Conservation (phyloP, 2,329 filamentous ascomycete species). For the Cercospora sp. region DNA sequence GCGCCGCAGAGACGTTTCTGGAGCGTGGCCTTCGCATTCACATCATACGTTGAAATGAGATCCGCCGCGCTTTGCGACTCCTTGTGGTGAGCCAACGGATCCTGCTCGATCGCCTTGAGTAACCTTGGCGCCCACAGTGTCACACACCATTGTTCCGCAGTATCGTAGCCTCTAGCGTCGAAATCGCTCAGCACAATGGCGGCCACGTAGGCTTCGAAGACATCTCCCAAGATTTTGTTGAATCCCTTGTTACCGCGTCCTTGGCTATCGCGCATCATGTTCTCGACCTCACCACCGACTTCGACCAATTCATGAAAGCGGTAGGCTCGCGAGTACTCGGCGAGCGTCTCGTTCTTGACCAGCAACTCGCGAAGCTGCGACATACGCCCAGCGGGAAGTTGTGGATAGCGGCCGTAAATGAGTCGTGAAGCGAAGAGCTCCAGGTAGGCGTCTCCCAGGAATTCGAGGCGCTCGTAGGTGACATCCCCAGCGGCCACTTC, state of each 20-base stretch:
- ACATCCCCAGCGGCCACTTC: slow-evolving; percentile 29
- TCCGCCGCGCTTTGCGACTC: slow-evolving; percentile 18
- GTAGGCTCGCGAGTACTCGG: slow-evolving; percentile 68
- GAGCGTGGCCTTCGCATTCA: slow-evolving; percentile 43
- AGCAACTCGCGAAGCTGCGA: slow-evolving; percentile 76
- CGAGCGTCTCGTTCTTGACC: slow-evolving; percentile 77
- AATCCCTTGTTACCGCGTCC: slow-evolving; percentile 54
- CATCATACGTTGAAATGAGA: slow-evolving; percentile 37
- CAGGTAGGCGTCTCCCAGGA: slow-evolving; percentile 83
- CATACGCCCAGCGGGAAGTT: slow-evolving; percentile 65
- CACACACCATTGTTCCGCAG: slow-evolving; percentile 70
- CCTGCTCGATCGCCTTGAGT: slow-evolving; percentile 8
- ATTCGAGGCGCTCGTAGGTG: slow-evolving; percentile 81
- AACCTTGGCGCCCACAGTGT: slow-evolving; percentile 71
- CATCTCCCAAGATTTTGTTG: slow-evolving; percentile 76
- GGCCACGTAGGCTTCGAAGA: slow-evolving; percentile 89
- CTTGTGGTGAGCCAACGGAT: slow-evolving; percentile 4
- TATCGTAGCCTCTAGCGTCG: slow-evolving; percentile 57
- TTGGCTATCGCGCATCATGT: slow-evolving; percentile 27
- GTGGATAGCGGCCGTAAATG: slow-evolving; percentile 70
- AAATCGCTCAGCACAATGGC: slow-evolving; percentile 71
- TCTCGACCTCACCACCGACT: slow-evolving; percentile 42
- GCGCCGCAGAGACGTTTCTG: slow-evolving; percentile 35
- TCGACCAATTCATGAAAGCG: slow-evolving; percentile 65
- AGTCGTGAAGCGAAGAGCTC: slow-evolving; percentile 74